These are phyloP conservation scores for Xylariaceae sp. DNA, from an alignment of 2,329 filamentous ascomycete genomes.

Conservation along the genomic window DNA sequence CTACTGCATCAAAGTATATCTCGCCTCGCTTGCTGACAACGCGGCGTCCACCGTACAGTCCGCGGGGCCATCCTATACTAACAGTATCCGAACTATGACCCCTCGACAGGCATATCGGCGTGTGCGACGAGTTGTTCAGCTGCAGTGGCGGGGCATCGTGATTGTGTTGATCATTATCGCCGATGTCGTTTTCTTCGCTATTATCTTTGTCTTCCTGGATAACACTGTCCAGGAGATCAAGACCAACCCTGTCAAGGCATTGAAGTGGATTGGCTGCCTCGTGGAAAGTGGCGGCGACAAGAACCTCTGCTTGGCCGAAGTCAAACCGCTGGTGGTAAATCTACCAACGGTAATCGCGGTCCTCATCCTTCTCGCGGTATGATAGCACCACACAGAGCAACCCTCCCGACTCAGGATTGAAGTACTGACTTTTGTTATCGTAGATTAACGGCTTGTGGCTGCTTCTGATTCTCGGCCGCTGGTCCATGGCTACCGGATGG, in stretches of 20 bases:
- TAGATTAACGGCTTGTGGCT: constrained; percentile 82
- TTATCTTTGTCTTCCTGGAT: constrained; percentile 86
- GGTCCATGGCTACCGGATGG: constrained; percentile 85
- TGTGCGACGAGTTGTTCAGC: constrained; percentile 75
- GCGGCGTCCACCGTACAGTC: constrained; percentile 65
- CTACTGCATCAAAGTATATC: constrained; percentile 93
- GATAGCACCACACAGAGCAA: constrained; percentile 29
- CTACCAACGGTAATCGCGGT: constrained; percentile 75
- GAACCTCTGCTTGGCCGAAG: constrained; percentile 57
- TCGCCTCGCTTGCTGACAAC: constrained; percentile 73
- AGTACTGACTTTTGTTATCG: constrained; percentile 11
- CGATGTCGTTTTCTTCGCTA: constrained; percentile 89
- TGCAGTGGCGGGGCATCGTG: constrained; percentile 91
- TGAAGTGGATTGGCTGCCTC: constrained; percentile 71
- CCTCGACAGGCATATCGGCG: constrained; percentile 84
- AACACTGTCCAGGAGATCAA: constrained; percentile 58
- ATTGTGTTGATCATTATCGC: constrained; percentile 85
- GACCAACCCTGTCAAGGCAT: constrained; percentile 47
- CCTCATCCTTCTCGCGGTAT: constrained; percentile 72
- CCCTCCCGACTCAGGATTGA: neutral
- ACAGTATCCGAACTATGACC: constrained; percentile 69
- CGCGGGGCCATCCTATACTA: constrained; percentile 66
- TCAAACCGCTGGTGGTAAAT: constrained; percentile 60
- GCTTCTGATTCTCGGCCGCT: constrained; percentile 72
- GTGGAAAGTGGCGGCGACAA: constrained; percentile 52